A percentile compares a stretch with the other conserved stretches of the same genome.
Evolutionary conservation across 768 basidiomycete species (phyloP).

Genomic region (Lyophyllum semitale): DNA sequence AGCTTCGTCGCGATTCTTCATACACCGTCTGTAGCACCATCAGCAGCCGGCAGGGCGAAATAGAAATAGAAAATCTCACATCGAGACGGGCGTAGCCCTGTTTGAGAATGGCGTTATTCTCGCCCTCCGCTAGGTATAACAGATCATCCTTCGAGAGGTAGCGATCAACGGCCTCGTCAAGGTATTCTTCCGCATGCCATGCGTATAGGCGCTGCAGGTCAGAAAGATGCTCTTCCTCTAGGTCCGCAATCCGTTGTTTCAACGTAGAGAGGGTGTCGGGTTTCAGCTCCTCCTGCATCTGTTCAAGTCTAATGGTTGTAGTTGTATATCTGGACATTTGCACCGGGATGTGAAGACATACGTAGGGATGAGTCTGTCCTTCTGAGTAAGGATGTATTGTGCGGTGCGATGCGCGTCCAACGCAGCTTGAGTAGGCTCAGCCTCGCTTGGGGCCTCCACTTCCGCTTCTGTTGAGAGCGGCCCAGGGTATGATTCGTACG

Average conservation of each 20-base stretch:
- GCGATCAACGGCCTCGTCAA: slow-evolving; percentile 33
- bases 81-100: slow-evolving; percentile 23
- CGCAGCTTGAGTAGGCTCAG: slow-evolving; percentile 15
- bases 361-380: slow-evolving; percentile 40
- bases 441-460: not conserved
- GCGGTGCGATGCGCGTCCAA: slow-evolving; percentile 36
- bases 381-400: slow-evolving; percentile 40
- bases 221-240: slow-evolving; percentile 29
- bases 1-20: slow-evolving; percentile 18
- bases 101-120: slow-evolving; percentile 21
- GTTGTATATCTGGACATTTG: not conserved
- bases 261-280: slow-evolving; percentile 27
- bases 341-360: slow-evolving; percentile 22
- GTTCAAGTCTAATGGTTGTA: slow-evolving; percentile 28
- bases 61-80: slow-evolving; percentile 11
- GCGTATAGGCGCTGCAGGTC: slow-evolving; percentile 41
- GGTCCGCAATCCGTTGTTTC: slow-evolving; percentile 27
- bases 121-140: slow-evolving; percentile 17
- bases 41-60: not conserved
- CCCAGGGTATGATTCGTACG: not conserved
- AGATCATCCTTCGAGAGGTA: slow-evolving; percentile 33
- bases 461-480: not conserved
- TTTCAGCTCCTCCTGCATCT: slow-evolving; percentile 34
- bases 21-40: slow-evolving; percentile 24
- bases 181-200: slow-evolving; percentile 35